Evolutionary conservation across 257 asterid genomes (phyloP).

Genomic region (Nicotiana obtusifolia): DNA sequence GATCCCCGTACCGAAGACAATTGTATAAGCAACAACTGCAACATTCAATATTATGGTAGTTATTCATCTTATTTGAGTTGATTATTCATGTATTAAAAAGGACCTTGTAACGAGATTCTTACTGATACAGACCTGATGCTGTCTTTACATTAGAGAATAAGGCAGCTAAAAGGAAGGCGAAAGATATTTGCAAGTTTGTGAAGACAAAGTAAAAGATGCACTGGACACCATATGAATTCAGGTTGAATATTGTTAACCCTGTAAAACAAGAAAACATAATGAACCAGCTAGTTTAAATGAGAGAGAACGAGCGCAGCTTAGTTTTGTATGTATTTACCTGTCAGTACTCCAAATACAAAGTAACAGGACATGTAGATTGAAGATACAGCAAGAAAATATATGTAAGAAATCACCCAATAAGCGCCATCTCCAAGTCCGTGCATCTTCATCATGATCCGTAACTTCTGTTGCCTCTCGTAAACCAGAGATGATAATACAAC

Average conservation of each 20-base stretch:
- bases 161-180: slow-evolving; percentile 29
- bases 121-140: slow-evolving; percentile 26
- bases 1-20: slow-evolving; percentile 31
- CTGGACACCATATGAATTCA: slow-evolving; percentile 31
- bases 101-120: background rate
- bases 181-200: slow-evolving; percentile 36
- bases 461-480: slow-evolving; percentile 37
- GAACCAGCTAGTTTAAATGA: background rate
- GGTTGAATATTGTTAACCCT: slow-evolving; percentile 28
- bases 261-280: slow-evolving; percentile 13
- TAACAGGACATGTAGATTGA: slow-evolving; percentile 23
- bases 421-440: slow-evolving; percentile 41
- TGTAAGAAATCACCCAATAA: slow-evolving; percentile 33
- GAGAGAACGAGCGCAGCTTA: background rate
- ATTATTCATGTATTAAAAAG: background rate
- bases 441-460: slow-evolving; percentile 44
- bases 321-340: slow-evolving; percentile 19
- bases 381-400: slow-evolving; percentile 30
- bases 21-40: slow-evolving; percentile 27
- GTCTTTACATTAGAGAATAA: slow-evolving; percentile 26
- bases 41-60: background rate
- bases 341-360: slow-evolving; percentile 25
- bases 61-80: background rate
- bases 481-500: slow-evolving; percentile 31
- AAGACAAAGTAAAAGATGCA: slow-evolving; percentile 31